Evolutionary conservation across 2,329 filamentous ascomycete genomes (phyloP), one percentile per base, ranked within the genome.

Genomic region (Fusarium chuoi): DNA sequence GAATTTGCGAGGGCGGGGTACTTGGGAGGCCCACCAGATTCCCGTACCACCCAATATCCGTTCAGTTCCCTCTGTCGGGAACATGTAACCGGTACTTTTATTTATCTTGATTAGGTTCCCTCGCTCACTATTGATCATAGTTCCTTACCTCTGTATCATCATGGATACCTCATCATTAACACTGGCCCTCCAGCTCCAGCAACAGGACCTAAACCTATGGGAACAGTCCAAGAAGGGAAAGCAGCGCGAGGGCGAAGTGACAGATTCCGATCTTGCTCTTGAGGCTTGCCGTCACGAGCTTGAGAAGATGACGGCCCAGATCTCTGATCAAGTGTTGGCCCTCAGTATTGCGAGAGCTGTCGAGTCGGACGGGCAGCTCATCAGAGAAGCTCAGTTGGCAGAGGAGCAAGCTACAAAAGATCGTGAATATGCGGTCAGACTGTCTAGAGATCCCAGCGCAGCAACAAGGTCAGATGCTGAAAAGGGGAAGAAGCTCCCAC

Each of bases 321-420:
- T 62, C 0, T 66, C 63, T 1, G 73, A 71, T 12, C 54, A 44
- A 1, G 7, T 5, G 0, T 10, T 75, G 35, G 54, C 57, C 9
- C 33, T 35, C 3, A 75, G 73, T 7, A 69, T 75, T 6, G 61
- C 73, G 7, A 52, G 35, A 1, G 71, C 73, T 7, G 68, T 74
- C 0, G 39, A 62, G 2, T 13, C 64, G 0, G 66, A 75, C 22
- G 52, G 28, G 1, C n/a, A 15, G 7, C 2, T 45, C 9, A 62
- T 75, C 2, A 41, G 33, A 7, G 52, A 61, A 10, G 51, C 52
- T 8, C 39, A 44, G 12, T 6, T 20, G 1, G 33, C 36, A 0
- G 73, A 75, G 18, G n/a, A 65, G 2, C 54, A 65, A 12, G 69
- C 64, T 3, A n/a, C 1, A 2, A 30, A 7, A 7, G 72, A 75